Percentiles rank a stretch among this genome's conserved stretches.
Evolutionary conservation across 2,329 filamentous ascomycete genomes (phyloP).

Genomic region (Onygena corvina): DNA sequence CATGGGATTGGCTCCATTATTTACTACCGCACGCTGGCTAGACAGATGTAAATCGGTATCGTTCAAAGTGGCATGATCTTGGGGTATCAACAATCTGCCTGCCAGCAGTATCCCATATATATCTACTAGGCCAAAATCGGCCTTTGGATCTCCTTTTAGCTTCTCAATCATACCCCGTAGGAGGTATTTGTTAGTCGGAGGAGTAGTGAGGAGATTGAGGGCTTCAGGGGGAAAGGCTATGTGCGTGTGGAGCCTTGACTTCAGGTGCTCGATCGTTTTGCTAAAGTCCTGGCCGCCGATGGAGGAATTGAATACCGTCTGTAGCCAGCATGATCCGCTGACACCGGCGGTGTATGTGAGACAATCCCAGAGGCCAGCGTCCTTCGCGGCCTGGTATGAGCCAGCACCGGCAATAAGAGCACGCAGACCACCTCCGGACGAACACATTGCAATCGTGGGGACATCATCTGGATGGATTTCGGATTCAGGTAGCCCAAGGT

Average conservation of each 20-base stretch:
- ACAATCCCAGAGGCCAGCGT: conserved; percentile 86
- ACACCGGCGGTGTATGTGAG: conserved; percentile 91
- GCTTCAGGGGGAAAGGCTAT: conserved; percentile 86
- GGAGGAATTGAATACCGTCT: conserved; percentile 74
- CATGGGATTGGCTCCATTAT: conserved; percentile 68
- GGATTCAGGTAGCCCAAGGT: conserved; percentile 63
- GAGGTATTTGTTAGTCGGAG: conserved; percentile 86
- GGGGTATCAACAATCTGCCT: conserved; percentile 72
- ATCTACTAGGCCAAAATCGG: conserved; percentile 83
- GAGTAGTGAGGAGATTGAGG: conserved; percentile 65
- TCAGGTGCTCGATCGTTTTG: conserved; percentile 70
- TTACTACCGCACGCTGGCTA: conserved; percentile 64
- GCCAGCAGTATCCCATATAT: conserved; percentile 80
- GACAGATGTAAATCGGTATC: conserved; percentile 80
- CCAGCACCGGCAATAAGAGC: conserved; percentile 84
- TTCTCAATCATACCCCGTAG: conserved; percentile 85
- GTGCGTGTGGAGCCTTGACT: conserved; percentile 70
- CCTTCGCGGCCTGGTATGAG: conserved; percentile 69
- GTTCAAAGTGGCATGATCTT: conserved; percentile 65
- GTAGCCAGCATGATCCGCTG: conserved; percentile 91
- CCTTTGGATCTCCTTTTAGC: conserved; percentile 64
- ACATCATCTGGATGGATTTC: conserved; percentile 90
- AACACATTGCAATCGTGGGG: conserved; percentile 84
- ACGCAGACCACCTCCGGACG: conserved; percentile 79
- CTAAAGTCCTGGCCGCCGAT: conserved; percentile 57